A percentile compares a stretch with the other conserved stretches of the same genome.
phyloP scores from a whole-genome alignment of 2,329 filamentous ascomycete genomes.

The Colletotrichum phormii region DNA sequence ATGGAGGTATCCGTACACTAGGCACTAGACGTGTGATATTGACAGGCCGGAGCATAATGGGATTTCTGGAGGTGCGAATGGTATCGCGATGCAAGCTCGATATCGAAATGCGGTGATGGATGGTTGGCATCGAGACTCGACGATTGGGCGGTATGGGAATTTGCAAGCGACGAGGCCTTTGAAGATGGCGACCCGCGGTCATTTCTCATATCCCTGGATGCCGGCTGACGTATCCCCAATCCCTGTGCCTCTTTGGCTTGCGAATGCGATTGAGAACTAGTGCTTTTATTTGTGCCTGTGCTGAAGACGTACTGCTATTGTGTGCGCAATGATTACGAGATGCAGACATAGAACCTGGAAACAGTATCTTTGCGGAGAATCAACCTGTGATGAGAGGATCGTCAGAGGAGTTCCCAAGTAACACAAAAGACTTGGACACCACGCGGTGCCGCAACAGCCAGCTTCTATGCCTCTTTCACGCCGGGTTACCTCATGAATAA shows the following conservation, averaged over 20 bases:
- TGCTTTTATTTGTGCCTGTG: background rate
- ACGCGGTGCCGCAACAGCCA: background rate
- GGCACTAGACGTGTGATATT: background rate
- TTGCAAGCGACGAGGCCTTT: background rate
- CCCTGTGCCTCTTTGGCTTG: background rate
- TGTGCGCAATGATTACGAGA: background rate
- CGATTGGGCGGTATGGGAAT: conserved; percentile 12
- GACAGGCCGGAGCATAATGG: background rate
- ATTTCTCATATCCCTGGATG: conserved; percentile 17
- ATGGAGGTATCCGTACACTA: background rate
- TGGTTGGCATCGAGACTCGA: conserved; percentile 21
- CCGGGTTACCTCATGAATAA: background rate
- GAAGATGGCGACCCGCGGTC: conserved; percentile 6
- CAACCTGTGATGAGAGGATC: background rate
- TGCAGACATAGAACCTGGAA: background rate
- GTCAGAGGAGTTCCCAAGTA: background rate
- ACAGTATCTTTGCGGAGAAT: background rate
- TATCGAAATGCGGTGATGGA: conserved; percentile 21
- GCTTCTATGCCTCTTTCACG: background rate
- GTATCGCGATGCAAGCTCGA: background rate
- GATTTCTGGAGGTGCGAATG: background rate
- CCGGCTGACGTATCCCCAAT: conserved; percentile 15
- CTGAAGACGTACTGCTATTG: background rate
- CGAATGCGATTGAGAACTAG: background rate
- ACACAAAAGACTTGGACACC: background rate